These are phyloP conservation scores for Stemphylium vesicarium DNA, from an alignment of 2,329 filamentous ascomycete genomes.

Conservation along the genomic window DNA sequence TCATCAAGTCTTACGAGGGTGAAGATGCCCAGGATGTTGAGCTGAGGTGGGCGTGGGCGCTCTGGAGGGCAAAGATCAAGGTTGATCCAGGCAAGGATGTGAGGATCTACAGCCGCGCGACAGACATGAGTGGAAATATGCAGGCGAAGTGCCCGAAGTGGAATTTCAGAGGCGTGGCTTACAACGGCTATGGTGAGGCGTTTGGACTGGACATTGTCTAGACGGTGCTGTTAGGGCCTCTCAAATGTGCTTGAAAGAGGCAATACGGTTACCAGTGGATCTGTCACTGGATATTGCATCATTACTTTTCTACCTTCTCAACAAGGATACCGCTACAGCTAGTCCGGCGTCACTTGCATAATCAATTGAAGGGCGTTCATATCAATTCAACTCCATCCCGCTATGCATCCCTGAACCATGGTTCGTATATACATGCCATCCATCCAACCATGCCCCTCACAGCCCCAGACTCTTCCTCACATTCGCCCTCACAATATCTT, in stretches of 20 bases:
- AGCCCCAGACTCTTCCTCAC: conserved; percentile 48
- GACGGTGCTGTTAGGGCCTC: conserved; percentile 1
- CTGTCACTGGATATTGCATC: neutral
- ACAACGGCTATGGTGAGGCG: conserved; percentile 65
- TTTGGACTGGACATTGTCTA: conserved; percentile 55
- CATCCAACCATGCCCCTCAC: conserved; percentile 16
- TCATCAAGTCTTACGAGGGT: conserved; percentile 34
- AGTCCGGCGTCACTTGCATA: neutral
- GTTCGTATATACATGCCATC: neutral
- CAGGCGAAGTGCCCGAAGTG: conserved; percentile 59
- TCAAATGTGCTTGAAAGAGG: neutral
- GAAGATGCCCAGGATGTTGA: conserved; percentile 31
- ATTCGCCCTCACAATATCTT: conserved; percentile 72
- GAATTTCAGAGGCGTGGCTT: conserved; percentile 66
- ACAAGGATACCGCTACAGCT: neutral
- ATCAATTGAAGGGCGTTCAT: neutral
- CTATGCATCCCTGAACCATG: conserved; percentile 12
- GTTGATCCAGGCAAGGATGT: conserved; percentile 51
- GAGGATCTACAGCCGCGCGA: conserved; percentile 61
- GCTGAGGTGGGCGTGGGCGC: conserved; percentile 62
- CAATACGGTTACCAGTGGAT: neutral
- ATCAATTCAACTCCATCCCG: conserved; percentile 12
- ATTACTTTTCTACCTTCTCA: neutral
- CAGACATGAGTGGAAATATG: conserved; percentile 59
- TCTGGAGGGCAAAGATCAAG: conserved; percentile 59